Evolutionary conservation across 345 rosid genomes (phyloP).

Genomic region (Kernera saxatilis): DNA sequence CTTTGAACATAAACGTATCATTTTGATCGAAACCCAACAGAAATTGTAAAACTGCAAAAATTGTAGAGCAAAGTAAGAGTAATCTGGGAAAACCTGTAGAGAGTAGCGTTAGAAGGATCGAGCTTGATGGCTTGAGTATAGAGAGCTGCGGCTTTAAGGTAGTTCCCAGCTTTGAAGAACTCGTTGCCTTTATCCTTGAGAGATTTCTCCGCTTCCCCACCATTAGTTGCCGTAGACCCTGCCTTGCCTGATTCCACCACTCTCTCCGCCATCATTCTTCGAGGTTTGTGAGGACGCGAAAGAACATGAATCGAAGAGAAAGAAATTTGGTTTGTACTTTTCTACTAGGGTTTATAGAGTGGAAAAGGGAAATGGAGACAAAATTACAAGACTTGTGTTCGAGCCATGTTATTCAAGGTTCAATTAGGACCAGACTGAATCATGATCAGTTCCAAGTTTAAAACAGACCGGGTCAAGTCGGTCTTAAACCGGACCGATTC

Average conservation of each 20-base stretch:
- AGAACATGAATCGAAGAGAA: neutral
- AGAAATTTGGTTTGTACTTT: neutral
- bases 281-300: neutral
- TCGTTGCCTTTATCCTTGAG: slow-evolving; percentile 90
- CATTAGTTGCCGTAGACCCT: slow-evolving; percentile 23
- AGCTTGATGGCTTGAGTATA: slow-evolving; percentile 97
- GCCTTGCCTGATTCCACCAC: slow-evolving; percentile 40
- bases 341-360: slow-evolving; percentile 24
- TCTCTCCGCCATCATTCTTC: slow-evolving; percentile 46
- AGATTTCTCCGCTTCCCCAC: slow-evolving; percentile 42
- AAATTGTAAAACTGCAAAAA: neutral
- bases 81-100: slow-evolving; percentile 54
- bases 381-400: neutral
- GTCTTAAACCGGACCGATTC: too few species aligned
- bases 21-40: neutral
- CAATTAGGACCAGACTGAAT: too few species aligned
- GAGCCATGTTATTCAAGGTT: too few species aligned
- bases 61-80: neutral
- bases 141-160: slow-evolving; percentile 95
- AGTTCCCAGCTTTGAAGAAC: slow-evolving; percentile 92
- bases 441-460: too few species aligned
- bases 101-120: slow-evolving; percentile 85
- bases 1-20: neutral
- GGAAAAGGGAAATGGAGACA: neutral
- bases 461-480: too few species aligned